Evolutionary conservation across 495 filamentous ascomycete genomes (phyloP).

Genomic region (Melanomma pulvis-pyrius): DNA sequence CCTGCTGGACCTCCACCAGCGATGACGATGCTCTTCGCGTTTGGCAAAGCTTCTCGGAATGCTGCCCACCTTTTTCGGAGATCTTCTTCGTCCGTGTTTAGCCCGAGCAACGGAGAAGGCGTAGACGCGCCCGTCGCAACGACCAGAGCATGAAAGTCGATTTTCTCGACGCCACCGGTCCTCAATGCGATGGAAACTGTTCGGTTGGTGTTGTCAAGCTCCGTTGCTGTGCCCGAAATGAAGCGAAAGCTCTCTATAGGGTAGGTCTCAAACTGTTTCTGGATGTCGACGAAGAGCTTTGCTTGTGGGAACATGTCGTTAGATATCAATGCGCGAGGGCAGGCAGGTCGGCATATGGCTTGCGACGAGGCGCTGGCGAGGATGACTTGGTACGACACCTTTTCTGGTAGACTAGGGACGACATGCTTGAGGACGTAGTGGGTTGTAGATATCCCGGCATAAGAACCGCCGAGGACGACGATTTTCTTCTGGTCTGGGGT

Average conservation of each 20-base stretch:
- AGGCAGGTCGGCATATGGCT: conserved; percentile 57
- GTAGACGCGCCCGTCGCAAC: conserved; percentile 32
- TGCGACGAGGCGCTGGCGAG: conserved; percentile 57
- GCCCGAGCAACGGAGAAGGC: conserved; percentile 18
- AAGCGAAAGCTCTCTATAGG: conserved; percentile 55
- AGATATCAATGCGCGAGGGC: conserved; percentile 52
- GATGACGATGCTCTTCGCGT: conserved; percentile 61
- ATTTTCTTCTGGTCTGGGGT: conserved; percentile 39
- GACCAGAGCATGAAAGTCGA: conserved; percentile 28
- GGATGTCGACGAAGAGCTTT: conserved; percentile 55
- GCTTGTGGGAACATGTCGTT: conserved; percentile 49
- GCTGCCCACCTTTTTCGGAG: conserved; percentile 47
- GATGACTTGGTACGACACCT: conserved; percentile 50
- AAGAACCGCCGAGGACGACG: conserved; percentile 65
- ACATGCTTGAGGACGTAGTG: conserved; percentile 61
- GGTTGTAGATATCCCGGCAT: conserved; percentile 58
- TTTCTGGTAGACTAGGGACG: conserved; percentile 40
- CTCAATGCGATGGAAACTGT: conserved; percentile 31
- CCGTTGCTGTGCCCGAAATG: conserved; percentile 55
- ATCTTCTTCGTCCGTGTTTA: conserved; percentile 17
- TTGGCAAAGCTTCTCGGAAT: conserved; percentile 49
- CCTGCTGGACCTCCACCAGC: conserved; percentile 68
- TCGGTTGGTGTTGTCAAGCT: conserved; percentile 48
- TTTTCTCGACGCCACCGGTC: conserved; percentile 2
- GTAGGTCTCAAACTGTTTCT: conserved; percentile 57